phyloP scores from a whole-genome alignment of 1,284 basidiomycete species.

The Tilletia walkeri region DNA sequence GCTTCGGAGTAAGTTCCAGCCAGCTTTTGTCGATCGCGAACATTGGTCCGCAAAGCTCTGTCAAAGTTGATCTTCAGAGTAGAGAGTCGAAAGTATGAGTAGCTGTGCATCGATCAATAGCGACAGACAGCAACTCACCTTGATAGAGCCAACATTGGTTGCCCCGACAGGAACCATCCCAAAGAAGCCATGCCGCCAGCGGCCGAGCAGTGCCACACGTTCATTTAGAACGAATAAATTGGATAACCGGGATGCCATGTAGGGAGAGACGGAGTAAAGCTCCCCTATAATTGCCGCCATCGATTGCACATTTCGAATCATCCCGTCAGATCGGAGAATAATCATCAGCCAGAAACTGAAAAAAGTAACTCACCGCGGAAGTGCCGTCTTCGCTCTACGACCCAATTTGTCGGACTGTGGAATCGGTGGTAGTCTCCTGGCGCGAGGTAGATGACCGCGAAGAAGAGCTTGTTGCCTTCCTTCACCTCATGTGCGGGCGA shows the following conservation, averaged over 20 bases:
- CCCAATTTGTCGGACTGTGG: slow-evolving; percentile 93
- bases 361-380: slow-evolving; percentile 69
- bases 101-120: not conserved
- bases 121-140: not conserved
- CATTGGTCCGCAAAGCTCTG: slow-evolving; percentile 62
- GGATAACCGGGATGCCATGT: slow-evolving; percentile 84
- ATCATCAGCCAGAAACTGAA: not conserved
- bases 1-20: slow-evolving; percentile 86
- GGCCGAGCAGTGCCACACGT: slow-evolving; percentile 89
- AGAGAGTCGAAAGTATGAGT: not conserved
- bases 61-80: slow-evolving; percentile 84
- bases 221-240: slow-evolving; percentile 97
- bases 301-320: not conserved
- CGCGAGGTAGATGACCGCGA: slow-evolving; percentile 93
- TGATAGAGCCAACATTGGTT: slow-evolving; percentile 95
- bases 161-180: slow-evolving; percentile 96
- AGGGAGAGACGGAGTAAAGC: slow-evolving; percentile 93
- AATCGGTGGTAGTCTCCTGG: slow-evolving; percentile 98
- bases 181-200: slow-evolving; percentile 95
- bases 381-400: slow-evolving; percentile 90
- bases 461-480: slow-evolving; percentile 78
- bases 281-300: slow-evolving; percentile 64
- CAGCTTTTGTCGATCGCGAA: slow-evolving; percentile 26
- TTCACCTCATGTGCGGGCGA: slow-evolving; percentile 36
- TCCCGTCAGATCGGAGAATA: too few relatives aligned